Base-by-base conservation (phyloP, 2,329 filamentous ascomycete genomes). In the Mycogone perniciosa region DNA sequence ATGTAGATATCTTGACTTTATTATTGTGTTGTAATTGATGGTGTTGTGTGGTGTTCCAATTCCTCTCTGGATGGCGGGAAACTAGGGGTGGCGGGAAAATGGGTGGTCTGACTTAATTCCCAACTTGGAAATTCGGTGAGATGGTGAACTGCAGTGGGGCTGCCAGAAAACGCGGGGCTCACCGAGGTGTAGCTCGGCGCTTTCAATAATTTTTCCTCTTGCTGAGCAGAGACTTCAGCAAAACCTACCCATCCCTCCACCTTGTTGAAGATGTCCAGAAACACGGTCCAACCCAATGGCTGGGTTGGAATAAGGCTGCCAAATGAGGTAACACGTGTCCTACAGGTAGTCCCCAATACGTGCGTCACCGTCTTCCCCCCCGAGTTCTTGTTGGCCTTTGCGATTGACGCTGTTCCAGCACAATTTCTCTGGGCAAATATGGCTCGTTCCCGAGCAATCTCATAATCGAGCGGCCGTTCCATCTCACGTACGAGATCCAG, bases 361-460 rank as follows among this genome's bases (percentile, higher is more conserved):
- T 85, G 67, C 56, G 66, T 56, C 43, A 9, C 47, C 45, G 50
- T 11, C 34, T 20, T 41, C 43, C 13, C 31, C 27, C 31, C 9
- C 26, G 47, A 49, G 31, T 9, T 40, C 27, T 31, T 8, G 9
- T 11, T 34, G 8, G 35, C 13, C 26, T 37, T 20, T 46, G 35
- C 53, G 53, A 55, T 61, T 64, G 54, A 67, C 58, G 38, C 48
- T 26, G 63, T 54, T 65, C 37, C 60, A 96, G 91, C 38, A 88
- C 82, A 41, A 86, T 97, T 57, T 89, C 88, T 2, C 76, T 97
- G 33, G 90, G 90, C 50, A 97, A 96, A 80, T 95, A 93, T 66
- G 93, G 93, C 57, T 82, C 83, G 2, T 96, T 99, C 64, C 86
- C 89, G 11, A 84, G 88, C 47, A 96, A 97, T 64, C 80, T 93